These are phyloP conservation scores for Nothomitra cinnamomea DNA, from an alignment of 2,329 filamentous ascomycete species.

Conservation along the genomic window DNA sequence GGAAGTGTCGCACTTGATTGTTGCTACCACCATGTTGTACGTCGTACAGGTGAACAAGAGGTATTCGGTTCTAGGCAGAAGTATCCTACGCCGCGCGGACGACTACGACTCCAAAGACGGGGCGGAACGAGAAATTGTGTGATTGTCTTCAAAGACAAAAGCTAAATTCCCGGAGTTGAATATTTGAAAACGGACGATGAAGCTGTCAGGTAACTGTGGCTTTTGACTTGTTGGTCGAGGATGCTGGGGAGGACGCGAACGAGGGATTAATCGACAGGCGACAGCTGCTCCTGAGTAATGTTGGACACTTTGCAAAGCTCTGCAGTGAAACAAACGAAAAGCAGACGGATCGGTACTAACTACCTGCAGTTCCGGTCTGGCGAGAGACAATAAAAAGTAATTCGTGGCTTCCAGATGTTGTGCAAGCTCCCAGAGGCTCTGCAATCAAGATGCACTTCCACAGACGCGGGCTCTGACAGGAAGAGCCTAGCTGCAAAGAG, in stretches of 20 bases:
- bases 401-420: background rate
- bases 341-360: background rate
- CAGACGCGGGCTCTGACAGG: too few species aligned
- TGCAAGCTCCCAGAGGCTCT: background rate
- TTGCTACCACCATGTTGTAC: slow-evolving; percentile 1
- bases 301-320: background rate
- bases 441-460: background rate
- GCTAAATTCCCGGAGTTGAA: background rate
- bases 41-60: background rate
- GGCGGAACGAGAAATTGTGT: background rate
- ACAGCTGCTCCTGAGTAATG: background rate
- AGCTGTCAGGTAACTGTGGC: background rate
- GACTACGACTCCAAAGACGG: background rate
- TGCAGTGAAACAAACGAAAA: background rate
- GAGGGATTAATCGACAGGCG: slow-evolving; percentile 3
- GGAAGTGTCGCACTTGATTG: background rate
- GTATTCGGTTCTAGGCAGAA: background rate
- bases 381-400: background rate
- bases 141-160: background rate
- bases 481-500: too few species aligned
- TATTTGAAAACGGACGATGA: background rate
- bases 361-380: background rate
- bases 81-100: background rate
- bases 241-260: background rate
- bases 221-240: background rate